Evolutionary conservation across 2,329 filamentous ascomycete species (phyloP).

Genomic region (Paraphaeosphaeria minitans): DNA sequence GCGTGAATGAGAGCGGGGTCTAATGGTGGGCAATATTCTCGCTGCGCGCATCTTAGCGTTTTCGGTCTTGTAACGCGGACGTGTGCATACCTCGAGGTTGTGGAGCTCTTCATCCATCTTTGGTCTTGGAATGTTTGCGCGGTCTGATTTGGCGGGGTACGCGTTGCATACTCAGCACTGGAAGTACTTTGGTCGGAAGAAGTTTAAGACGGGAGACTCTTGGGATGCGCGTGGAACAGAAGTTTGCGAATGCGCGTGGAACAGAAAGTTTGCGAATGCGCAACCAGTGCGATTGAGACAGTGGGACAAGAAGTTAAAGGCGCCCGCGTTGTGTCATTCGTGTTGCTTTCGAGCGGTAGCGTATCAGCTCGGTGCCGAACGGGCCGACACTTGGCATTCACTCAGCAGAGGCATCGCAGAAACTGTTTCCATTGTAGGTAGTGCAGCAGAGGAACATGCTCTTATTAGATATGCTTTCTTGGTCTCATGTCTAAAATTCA

Average conservation of each 20-base stretch:
- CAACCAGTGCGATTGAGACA: not conserved
- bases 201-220: not conserved
- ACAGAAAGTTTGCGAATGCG: not conserved
- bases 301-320: not conserved
- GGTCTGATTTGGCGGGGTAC: constrained; percentile 19
- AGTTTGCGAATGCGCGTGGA: not conserved
- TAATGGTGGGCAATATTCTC: constrained; percentile 73
- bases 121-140: constrained; percentile 31
- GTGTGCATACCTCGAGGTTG: constrained; percentile 37
- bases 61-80: constrained; percentile 3
- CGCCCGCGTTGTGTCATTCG: not conserved
- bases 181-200: not conserved
- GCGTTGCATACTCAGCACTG: constrained; percentile 34
- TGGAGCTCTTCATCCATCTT: constrained; percentile 45
- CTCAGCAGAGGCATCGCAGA: not conserved
- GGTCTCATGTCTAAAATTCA: not conserved
- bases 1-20: constrained; percentile 79
- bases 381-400: constrained; percentile 8
- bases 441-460: not conserved
- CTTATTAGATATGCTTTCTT: not conserved
- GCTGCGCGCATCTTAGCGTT: constrained; percentile 51
- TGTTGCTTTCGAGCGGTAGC: not conserved
- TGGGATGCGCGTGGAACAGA: not conserved
- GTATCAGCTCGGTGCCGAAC: not conserved
- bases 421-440: not conserved